Evolutionary conservation across 495 filamentous ascomycete species (phyloP).

Genomic region (Platismatia glauca): DNA sequence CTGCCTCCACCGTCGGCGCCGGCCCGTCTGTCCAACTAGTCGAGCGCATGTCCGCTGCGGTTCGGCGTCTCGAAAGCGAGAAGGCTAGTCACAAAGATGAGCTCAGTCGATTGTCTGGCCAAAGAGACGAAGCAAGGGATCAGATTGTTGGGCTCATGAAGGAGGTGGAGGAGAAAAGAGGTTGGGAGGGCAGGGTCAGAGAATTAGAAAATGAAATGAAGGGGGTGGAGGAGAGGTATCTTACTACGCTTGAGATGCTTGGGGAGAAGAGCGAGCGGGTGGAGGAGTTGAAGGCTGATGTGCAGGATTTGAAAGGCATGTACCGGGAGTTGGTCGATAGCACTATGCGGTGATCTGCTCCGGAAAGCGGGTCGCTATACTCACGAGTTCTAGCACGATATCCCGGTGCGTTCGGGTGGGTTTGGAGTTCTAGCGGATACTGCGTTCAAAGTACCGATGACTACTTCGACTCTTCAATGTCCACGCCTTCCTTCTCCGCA

Average conservation of each 20-base stretch:
- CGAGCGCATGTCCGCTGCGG: slow-evolving; percentile 89
- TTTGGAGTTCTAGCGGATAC: slow-evolving; percentile 1
- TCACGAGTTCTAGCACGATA: background rate
- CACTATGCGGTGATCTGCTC: slow-evolving; percentile 54
- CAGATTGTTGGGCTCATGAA: slow-evolving; percentile 85
- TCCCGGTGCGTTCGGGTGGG: background rate
- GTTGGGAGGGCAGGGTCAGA: slow-evolving; percentile 47
- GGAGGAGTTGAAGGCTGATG: slow-evolving; percentile 81
- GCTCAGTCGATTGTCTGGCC: slow-evolving; percentile 62
- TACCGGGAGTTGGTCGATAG: slow-evolving; percentile 86
- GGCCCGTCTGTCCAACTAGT: slow-evolving; percentile 93
- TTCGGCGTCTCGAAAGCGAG: slow-evolving; percentile 84
- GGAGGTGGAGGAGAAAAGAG: slow-evolving; percentile 64
- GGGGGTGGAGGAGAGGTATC: slow-evolving; percentile 56
- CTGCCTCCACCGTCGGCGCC: slow-evolving; percentile 76
- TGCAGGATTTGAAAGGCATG: slow-evolving; percentile 87
- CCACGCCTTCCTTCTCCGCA: slow-evolving; percentile 81
- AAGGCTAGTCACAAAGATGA: slow-evolving; percentile 81
- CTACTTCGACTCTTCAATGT: slow-evolving; percentile 26
- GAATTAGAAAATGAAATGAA: slow-evolving; percentile 57
- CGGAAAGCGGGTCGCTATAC: background rate
- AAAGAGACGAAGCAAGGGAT: slow-evolving; percentile 82
- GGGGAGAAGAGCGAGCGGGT: slow-evolving; percentile 95
- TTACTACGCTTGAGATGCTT: slow-evolving; percentile 86
- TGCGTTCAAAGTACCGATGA: background rate